Base-by-base conservation (phyloP, 495 filamentous ascomycete genomes). In the Neurospora africana region DNA sequence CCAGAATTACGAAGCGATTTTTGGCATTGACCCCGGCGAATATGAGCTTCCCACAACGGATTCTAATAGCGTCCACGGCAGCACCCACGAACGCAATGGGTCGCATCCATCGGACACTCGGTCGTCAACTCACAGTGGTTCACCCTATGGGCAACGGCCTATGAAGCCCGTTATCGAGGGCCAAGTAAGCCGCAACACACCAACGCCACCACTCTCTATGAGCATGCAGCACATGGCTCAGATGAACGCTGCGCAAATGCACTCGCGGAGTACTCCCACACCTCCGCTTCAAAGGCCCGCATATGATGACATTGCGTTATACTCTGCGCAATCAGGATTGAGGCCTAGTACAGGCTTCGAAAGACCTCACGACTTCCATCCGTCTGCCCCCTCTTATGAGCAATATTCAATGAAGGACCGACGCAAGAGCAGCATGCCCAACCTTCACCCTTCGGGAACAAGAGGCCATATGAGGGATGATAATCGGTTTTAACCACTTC, bases 1-100 rank as follows among this genome's bases (percentile, higher is more conserved):
- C 40, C 94, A 95, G 69, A 94, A 98, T 75, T 97, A 92, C 77
- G 86, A 92, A 75, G 85, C 85, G 44, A 95, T 99, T 65, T 99
- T 98, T 79, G 91, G 90, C 39, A 86, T 90, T 70, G 85, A 89
- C 8, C 85, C 87, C 2, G 86, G 88, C 74, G 86, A 89, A 72
- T 86, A 89, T 70, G 78, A 86, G 73, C 82, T 84, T 10, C 84
- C 84, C 2, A 39, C 68, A 11, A 69, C 71, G 1, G 78, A 80
- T 58, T 72, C 78, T 1, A 73, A 75, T 35, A 70, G 41, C 30
- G 19, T 68, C 15, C 75, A 77, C 33, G 73, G 76, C 37, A 70
- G 41, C 47, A 30, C 68, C 15, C 75, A 77, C 27, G 74, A 78
- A 21, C 74, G 76, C 21, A 77, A 72, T 17, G 75, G 73, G 17